Evolutionary conservation across 2,329 filamentous ascomycete genomes (phyloP), one percentile per base, ranked within the genome.

Genomic region (Trichoderma endophyticum): DNA sequence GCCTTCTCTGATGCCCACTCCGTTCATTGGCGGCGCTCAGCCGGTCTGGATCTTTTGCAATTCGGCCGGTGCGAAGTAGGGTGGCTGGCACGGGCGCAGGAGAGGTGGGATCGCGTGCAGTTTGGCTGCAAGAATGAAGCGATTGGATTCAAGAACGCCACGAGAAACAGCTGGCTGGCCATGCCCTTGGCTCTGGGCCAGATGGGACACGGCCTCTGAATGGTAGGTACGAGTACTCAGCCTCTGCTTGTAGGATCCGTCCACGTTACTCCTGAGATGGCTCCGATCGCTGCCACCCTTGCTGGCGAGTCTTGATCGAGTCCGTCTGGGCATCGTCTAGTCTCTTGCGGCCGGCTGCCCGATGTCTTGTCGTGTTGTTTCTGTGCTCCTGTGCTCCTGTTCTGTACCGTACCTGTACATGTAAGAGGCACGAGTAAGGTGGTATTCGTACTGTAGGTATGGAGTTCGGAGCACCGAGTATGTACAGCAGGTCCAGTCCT

Each of bases 101-200:
- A 70, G 66, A 70, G 66, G 66, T 70, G 57, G 66, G 66, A 70
- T 70, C 66, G 66, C 57, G 57, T 70, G 66, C 66, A 70, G 66
- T 70, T 48, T 39, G 39, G 56, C 57, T 70, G 66, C 66, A 70
- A 70, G 66, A 70, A 70, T 70, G 57, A 70, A 70, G 66, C 66
- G 66, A 70, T 70, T 70, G 66, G 66, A 70, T 70, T 70, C 66
- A 51, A 70, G 21, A 60, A 70, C 66, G 66, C 66, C 66, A 70
- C 66, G 66, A 70, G 66, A 70, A 70, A 26, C 57, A 60, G 12
- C 57, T 60, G 43, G 34, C 66, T 11, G 30, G 57, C 64, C 54
- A 59, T 59, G 57, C n/a, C 66, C 66, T 70, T 61, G 66, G 57
- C 66, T 36, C 18, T 34, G 39, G 28, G n/a, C 57, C 30, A 61